phyloP scores from a whole-genome alignment of 495 filamentous ascomycete genomes.

The Tuber borchii region DNA sequence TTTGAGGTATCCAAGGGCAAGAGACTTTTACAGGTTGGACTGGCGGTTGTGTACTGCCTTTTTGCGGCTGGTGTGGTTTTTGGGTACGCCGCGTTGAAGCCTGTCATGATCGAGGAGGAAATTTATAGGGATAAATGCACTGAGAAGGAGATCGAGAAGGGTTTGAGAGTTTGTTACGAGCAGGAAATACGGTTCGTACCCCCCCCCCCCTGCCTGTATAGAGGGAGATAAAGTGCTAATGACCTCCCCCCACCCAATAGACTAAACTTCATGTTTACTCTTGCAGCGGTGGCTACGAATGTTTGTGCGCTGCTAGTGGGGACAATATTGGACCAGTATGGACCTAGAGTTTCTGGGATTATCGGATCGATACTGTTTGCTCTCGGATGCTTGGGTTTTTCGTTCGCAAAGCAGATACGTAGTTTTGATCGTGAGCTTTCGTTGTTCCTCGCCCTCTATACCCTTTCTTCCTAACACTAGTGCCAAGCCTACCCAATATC shows the following conservation, averaged over 20 bases:
- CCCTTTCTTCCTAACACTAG: not conserved
- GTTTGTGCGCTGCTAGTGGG: conserved; percentile 69
- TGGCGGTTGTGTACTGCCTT: conserved; percentile 73
- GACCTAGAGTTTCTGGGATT: conserved; percentile 68
- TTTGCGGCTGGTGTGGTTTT: conserved; percentile 75
- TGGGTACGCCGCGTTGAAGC: conserved; percentile 78
- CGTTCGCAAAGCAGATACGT: conserved; percentile 56
- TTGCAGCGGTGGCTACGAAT: conserved; percentile 79
- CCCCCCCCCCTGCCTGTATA: not conserved
- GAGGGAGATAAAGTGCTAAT: not conserved
- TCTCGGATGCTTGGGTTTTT: conserved; percentile 63
- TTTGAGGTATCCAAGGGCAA: conserved; percentile 63
- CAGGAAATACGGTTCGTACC: conserved; percentile 63
- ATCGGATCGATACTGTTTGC: conserved; percentile 64
- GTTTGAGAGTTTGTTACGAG: conserved; percentile 60
- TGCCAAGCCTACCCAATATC: conserved; percentile 35
- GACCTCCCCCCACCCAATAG: not conserved
- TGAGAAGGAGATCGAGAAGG: conserved; percentile 52
- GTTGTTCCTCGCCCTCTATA: not conserved
- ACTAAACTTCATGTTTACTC: conserved; percentile 89
- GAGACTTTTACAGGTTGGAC: conserved; percentile 57
- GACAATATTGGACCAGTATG: conserved; percentile 75
- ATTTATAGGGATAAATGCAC: conserved; percentile 65
- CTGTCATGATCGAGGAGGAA: conserved; percentile 66
- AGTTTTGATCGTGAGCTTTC: conserved; percentile 44